Percentiles rank a stretch among this genome's conserved stretches.
Conservation (phyloP, 257 asterid species). For the Buddleja alternifolia region DNA sequence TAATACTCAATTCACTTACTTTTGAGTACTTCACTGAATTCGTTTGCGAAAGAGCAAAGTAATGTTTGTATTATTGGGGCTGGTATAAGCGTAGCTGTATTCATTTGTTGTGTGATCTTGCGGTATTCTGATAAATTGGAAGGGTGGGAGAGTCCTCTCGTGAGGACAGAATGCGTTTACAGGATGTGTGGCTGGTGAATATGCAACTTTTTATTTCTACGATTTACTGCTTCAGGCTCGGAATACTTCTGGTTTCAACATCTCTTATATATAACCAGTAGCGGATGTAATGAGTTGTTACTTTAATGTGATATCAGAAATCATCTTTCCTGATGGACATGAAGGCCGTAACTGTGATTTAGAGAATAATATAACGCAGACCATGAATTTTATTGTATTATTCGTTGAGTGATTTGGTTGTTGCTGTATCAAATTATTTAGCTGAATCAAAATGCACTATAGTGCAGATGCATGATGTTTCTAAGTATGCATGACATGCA, state of each 20-base stretch:
- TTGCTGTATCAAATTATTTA: conserved; percentile 8
- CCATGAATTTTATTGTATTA: not conserved
- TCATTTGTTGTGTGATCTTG: conserved; percentile 1
- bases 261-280: conserved; percentile 3
- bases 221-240: conserved; percentile 21
- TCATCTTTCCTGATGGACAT: not conserved
- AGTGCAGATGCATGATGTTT: not conserved
- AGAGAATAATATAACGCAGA: not conserved
- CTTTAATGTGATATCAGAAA: conserved; percentile 4
- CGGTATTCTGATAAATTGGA: not conserved
- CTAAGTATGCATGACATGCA: not conserved
- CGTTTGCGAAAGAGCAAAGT: conserved; percentile 4
- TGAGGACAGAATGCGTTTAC: conserved; percentile 11
- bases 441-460: conserved; percentile 19
- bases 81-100: not conserved
- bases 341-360: conserved; percentile 11
- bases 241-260: not conserved
- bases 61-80: not conserved
- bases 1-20: not conserved
- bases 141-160: conserved; percentile 10
- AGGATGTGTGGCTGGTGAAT: conserved; percentile 13
- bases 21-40: not conserved
- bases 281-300: not conserved
- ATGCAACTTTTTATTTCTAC: not conserved
- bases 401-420: not conserved